Evolutionary conservation across 352 stramenopile genomes (phyloP), one percentile per base, ranked within the genome.

Genomic region (Phytophthora agathidicida): DNA sequence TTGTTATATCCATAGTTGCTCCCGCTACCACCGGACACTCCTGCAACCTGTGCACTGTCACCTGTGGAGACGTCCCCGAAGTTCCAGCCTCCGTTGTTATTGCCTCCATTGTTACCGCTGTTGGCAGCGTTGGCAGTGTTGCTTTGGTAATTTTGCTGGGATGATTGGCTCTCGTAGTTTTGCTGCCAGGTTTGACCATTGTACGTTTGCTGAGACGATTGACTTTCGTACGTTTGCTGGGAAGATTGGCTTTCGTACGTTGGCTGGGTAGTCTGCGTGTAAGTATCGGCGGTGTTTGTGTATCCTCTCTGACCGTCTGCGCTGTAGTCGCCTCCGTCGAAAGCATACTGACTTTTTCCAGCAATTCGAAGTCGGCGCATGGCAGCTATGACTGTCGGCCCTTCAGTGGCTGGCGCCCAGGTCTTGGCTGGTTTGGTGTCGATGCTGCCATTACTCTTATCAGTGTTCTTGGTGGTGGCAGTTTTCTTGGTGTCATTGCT

Each of bases 41-140:
- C 39, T 39, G 24, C 60, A 45, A 71, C 45, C 28, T 64, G 37
- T 5, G 31, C 19, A 5, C 27, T 60, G 43, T 74, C 65, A 39
- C 28, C 24, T 36, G 22, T 54, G 4, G 60, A 71, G 7, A 74
- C 36, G 31, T 43, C 50, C 52, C 32, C 37, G 30, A 80, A 77
- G 37, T 67, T 64, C 54, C 73, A 65, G n/a, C 43, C 49, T 2
- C 58, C 48, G 22, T 80, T 76, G 11, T 60, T 73, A 24, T 42
- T 44, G 24, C 26, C 56, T 53, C 26, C 49, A 11, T 55, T 60
- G 24, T n/a, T 62, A 14, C 41, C 49, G n/a, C 54, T 65, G 11
- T 31, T 53, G 22, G 13, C n/a, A 17, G 61, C 64, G 22, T 67
- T 51, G 53, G 64, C 65, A 20, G 51, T 67, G 24, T 71, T 73